Conservation (phyloP, 305 asterid species). For the Caryopteris hybrid region DNA sequence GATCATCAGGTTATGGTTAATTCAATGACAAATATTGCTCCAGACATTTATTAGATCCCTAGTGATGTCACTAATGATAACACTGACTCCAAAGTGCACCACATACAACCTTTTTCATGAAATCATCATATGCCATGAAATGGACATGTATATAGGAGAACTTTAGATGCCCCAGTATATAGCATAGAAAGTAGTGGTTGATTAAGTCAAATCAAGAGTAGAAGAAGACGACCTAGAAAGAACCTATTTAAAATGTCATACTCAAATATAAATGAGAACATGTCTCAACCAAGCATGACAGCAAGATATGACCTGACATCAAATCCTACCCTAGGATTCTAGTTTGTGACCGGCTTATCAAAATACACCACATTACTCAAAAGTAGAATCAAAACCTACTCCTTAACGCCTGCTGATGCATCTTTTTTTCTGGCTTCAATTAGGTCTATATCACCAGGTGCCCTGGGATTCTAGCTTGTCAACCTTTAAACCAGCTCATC, state of each 20-base stretch:
- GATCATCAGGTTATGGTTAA: neutral
- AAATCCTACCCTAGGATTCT: neutral
- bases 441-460: neutral
- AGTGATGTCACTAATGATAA: neutral
- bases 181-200: no score
- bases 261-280: no score
- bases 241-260: no score
- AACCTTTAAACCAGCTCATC: no score
- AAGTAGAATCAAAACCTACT: neutral
- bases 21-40: neutral
- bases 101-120: neutral
- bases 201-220: no score
- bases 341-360: neutral
- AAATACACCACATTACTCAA: neutral
- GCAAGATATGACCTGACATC: neutral
- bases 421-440: neutral
- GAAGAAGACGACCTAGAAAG: no score
- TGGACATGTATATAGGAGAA: neutral
- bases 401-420: neutral
- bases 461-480: no score
- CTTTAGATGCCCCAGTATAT: no score
- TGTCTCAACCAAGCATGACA: no score
- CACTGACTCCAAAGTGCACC: neutral
- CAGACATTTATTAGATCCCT: neutral
- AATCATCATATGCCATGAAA: neutral